Conservation (phyloP, 2,329 filamentous ascomycete species). For the Penicillium frequentans region DNA sequence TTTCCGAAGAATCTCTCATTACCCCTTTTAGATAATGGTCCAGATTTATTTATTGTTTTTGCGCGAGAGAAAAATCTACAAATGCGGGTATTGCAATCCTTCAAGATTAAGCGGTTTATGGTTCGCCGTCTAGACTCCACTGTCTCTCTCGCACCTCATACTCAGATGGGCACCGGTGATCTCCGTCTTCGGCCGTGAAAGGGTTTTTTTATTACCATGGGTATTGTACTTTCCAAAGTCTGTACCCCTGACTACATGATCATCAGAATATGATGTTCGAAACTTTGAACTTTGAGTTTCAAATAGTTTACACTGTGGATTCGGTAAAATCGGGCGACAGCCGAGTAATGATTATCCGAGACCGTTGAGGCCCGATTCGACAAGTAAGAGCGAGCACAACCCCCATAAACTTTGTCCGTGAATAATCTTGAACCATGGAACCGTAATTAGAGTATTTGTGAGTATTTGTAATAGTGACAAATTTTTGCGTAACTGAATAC, state of each 20-base stretch:
- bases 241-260: background rate
- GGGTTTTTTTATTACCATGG: too few species aligned
- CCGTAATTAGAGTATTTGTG: background rate
- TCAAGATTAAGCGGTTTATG: background rate
- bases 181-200: background rate
- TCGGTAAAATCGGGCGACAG: background rate
- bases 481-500: background rate
- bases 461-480: background rate
- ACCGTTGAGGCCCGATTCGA: background rate
- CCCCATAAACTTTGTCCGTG: background rate
- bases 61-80: background rate
- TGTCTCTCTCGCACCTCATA: background rate
- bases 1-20: background rate
- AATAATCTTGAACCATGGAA: background rate
- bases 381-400: background rate
- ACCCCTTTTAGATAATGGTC: background rate
- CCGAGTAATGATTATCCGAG: background rate
- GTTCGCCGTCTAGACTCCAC: background rate
- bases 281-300: background rate
- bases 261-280: background rate
- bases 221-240: background rate
- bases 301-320: background rate
- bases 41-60: background rate
- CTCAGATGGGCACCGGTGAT: background rate
- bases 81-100: background rate